A percentile compares a stretch with the other conserved stretches of the same genome.
phyloP scores from a whole-genome alignment of 2,329 filamentous ascomycete genomes.

The Exophiala bonariae region DNA sequence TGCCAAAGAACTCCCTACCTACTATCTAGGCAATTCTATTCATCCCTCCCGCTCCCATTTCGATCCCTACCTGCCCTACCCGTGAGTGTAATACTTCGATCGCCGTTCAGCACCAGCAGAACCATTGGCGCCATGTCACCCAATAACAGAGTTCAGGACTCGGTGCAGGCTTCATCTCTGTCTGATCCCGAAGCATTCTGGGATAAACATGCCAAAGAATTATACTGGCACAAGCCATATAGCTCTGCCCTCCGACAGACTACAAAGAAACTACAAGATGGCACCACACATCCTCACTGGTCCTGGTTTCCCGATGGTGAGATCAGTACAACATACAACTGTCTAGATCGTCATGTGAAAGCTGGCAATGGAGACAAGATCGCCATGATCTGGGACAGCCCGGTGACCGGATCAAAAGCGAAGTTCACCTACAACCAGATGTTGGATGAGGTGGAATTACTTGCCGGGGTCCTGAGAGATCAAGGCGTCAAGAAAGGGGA shows the following conservation, averaged over 20 bases:
- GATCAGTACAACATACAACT: conserved; percentile 91
- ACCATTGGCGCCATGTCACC: conserved; percentile 12
- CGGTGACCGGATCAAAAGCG: conserved; percentile 73
- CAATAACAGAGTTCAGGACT: conserved; percentile 44
- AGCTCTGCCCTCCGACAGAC: conserved; percentile 59
- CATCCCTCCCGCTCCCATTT: no score
- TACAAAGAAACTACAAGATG: conserved; percentile 64
- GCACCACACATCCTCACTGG: conserved; percentile 73
- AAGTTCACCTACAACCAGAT: conserved; percentile 74
- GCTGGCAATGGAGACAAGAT: conserved; percentile 70
- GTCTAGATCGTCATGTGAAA: conserved; percentile 82
- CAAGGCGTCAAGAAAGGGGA: conserved; percentile 81
- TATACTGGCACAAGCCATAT: conserved; percentile 81
- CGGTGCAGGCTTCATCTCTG: conserved; percentile 60
- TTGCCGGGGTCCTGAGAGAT: conserved; percentile 79
- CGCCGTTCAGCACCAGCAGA: neutral
- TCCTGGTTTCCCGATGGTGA: conserved; percentile 87
- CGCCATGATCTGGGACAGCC: conserved; percentile 85
- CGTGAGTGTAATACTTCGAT: no score
- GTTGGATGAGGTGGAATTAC: conserved; percentile 74
- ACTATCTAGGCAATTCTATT: no score
- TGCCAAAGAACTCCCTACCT: no score
- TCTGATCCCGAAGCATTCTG: conserved; percentile 72
- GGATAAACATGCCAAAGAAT: conserved; percentile 68
- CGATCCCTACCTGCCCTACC: no score